Percentiles rank a stretch among this genome's conserved stretches.
Evolutionary conservation across 495 filamentous ascomycete species (phyloP).

Genomic region (Aspergillus leporis): DNA sequence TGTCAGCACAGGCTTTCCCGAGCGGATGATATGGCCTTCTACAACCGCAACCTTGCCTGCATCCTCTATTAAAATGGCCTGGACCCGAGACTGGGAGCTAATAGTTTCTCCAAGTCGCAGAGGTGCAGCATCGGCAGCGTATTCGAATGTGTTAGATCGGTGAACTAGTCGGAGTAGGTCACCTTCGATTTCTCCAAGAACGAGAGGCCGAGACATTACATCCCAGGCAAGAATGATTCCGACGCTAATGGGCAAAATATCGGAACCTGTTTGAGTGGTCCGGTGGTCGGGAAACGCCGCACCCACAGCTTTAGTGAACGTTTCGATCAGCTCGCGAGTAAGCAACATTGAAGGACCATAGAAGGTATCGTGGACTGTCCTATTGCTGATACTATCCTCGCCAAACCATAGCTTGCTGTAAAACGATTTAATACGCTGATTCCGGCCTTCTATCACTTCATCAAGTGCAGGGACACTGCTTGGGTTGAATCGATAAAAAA

Average conservation of each 20-base stretch:
- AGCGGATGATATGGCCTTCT: conserved; percentile 25
- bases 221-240: conserved; percentile 36
- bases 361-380: conserved; percentile 51
- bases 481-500: conserved; percentile 75
- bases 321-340: conserved; percentile 11
- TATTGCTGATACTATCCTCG: conserved; percentile 44
- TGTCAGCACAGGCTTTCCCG: conserved; percentile 22
- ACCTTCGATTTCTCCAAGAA: conserved; percentile 21
- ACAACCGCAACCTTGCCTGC: conserved; percentile 28
- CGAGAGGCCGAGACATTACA: conserved; percentile 29
- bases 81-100: conserved; percentile 18
- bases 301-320: conserved; percentile 11
- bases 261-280: conserved; percentile 7
- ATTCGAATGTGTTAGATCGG: conserved; percentile 30
- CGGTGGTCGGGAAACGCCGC: conserved; percentile 1
- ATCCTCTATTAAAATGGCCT: conserved; percentile 23
- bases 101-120: conserved; percentile 31
- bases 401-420: conserved; percentile 93
- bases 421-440: conserved; percentile 87
- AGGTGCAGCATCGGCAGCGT: conserved; percentile 16
- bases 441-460: conserved; percentile 82
- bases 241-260: conserved; percentile 21
- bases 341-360: conserved; percentile 17
- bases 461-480: conserved; percentile 75
- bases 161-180: conserved; percentile 38